Evolutionary conservation across 2,329 filamentous ascomycete species (phyloP).

Genomic region (Lecanosticta acicola): DNA sequence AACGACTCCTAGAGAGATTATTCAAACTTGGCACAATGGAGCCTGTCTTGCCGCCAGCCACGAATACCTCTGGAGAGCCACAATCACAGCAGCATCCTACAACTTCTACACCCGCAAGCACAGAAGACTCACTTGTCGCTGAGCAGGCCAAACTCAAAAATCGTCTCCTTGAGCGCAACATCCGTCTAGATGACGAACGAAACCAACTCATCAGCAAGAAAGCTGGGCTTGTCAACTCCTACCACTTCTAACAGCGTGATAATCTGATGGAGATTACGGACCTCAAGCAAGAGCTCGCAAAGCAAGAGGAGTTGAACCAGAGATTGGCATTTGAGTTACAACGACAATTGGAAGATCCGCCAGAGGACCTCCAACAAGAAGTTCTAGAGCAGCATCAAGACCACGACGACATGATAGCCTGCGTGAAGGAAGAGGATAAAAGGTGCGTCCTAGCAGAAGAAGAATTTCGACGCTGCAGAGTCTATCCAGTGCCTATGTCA

Average conservation of each 20-base stretch:
- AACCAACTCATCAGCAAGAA: not conserved
- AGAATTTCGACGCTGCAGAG: no score
- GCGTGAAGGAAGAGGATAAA: no score
- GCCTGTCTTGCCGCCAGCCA: not conserved
- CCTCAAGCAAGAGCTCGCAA: not conserved
- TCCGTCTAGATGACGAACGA: not conserved
- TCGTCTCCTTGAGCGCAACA: not conserved
- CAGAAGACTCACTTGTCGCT: not conserved
- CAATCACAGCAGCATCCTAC: not conserved
- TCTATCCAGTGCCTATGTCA: no score
- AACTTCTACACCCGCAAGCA: not conserved
- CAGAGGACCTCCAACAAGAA: not conserved
- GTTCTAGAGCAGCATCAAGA: no score
- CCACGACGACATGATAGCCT: no score
- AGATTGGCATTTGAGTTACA: not conserved
- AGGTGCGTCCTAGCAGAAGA: no score
- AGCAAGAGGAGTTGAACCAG: not conserved
- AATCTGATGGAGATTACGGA: not conserved
- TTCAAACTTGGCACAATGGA: no score
- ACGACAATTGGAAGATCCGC: not conserved
- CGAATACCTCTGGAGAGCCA: not conserved
- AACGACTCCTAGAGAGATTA: no score
- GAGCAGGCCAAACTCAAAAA: not conserved
- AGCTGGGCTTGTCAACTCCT: not conserved
- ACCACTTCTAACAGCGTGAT: not conserved